phyloP scores from a whole-genome alignment of 2,329 filamentous ascomycete genomes.

The Aspergillus tanneri region DNA sequence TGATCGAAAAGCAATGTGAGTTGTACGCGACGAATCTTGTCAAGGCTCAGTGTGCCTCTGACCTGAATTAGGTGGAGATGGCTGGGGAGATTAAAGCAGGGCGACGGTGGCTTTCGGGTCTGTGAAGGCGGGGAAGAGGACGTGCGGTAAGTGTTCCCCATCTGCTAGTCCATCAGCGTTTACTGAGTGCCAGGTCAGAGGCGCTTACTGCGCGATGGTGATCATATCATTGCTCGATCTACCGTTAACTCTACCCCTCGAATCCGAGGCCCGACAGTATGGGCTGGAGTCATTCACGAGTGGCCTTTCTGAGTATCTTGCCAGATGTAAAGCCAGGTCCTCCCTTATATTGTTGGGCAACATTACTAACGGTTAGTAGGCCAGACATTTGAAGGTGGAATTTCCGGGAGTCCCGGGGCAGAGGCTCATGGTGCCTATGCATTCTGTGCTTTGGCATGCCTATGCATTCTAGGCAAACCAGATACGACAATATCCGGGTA shows the following conservation, averaged over 20 bases:
- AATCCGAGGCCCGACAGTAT: constrained; percentile 65
- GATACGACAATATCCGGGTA: constrained; percentile 71
- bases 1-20: constrained; percentile 72
- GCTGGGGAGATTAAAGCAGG: constrained; percentile 81
- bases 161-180: constrained; percentile 14
- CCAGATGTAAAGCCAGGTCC: constrained; percentile 62
- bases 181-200: constrained; percentile 52
- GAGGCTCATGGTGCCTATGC: constrained; percentile 97
- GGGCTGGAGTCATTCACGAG: constrained; percentile 68
- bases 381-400: constrained; percentile 93
- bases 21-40: constrained; percentile 14
- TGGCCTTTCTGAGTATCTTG: constrained; percentile 75
- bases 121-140: constrained; percentile 86
- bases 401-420: constrained; percentile 77
- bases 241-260: constrained; percentile 72
- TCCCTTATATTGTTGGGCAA: constrained; percentile 2
- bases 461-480: constrained; percentile 81
- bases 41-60: constrained; percentile 16
- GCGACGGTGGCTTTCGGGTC: constrained; percentile 86
- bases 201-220: constrained; percentile 87
- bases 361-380: constrained; percentile 49
- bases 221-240: constrained; percentile 80
- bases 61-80: constrained; percentile 68
- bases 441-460: constrained; percentile 86
- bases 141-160: constrained; percentile 62